phyloP scores from a whole-genome alignment of 2,329 filamentous ascomycete species.

The Penicillium rolfsii region DNA sequence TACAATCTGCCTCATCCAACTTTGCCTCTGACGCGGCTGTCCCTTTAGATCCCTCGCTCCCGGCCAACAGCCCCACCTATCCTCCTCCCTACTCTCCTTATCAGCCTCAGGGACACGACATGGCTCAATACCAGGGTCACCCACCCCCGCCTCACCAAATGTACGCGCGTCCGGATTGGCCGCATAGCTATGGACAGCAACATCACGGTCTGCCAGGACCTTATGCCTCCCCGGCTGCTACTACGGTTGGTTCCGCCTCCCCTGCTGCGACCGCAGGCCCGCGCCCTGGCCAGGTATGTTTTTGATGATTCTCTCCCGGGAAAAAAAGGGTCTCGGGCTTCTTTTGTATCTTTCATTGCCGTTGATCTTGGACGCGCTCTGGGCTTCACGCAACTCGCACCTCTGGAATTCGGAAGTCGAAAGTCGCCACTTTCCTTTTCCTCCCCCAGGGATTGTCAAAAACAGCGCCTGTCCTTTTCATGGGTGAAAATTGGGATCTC shows the following conservation, averaged over 20 bases:
- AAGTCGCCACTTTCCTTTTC: not conserved
- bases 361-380: conserved; percentile 37
- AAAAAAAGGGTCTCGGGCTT: conserved; percentile 28
- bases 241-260: conserved; percentile 62
- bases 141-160: conserved; percentile 52
- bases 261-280: conserved; percentile 64
- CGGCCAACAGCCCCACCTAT: conserved; percentile 89
- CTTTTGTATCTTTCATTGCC: conserved; percentile 29
- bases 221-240: conserved; percentile 58
- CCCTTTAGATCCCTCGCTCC: conserved; percentile 99
- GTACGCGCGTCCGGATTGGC: conserved; percentile 53
- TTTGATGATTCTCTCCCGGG: conserved; percentile 37
- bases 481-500: conserved; percentile 8
- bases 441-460: conserved; percentile 27
- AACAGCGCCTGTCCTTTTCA: conserved; percentile 30
- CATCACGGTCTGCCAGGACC: conserved; percentile 54
- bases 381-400: conserved; percentile 16
- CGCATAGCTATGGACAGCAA: conserved; percentile 50
- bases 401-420: not conserved
- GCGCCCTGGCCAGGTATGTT: conserved; percentile 65
- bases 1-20: conserved; percentile 36
- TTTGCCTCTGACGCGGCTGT: conserved; percentile 94
- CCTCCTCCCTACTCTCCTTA: conserved; percentile 87
- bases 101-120: conserved; percentile 77
- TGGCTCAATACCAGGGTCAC: conserved; percentile 69